Conservation (phyloP, 2,329 filamentous ascomycete species). For the Colletotrichum sp. region DNA sequence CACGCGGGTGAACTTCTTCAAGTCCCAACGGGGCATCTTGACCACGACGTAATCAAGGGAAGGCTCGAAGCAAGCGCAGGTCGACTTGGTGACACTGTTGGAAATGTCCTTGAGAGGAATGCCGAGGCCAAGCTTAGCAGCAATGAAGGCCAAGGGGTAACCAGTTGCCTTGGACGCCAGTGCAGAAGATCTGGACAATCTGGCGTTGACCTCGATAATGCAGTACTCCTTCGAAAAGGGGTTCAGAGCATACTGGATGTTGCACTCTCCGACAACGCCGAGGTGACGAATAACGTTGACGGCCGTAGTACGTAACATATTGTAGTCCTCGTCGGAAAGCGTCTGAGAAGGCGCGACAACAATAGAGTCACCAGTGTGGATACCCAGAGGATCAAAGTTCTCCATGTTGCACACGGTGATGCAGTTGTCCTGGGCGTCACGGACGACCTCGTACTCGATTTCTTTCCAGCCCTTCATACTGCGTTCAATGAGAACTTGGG, state of each 20-base stretch:
- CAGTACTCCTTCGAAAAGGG: conserved; percentile 96
- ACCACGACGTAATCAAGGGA: conserved; percentile 98
- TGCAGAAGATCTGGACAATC: conserved; percentile 93
- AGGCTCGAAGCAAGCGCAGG: conserved; percentile 97
- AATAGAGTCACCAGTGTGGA: conserved; percentile 97
- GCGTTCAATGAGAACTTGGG: conserved; percentile 94
- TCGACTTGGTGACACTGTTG: conserved; percentile 94
- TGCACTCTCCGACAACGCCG: conserved; percentile 97
- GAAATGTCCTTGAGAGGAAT: conserved; percentile 96
- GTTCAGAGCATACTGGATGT: conserved; percentile 98
- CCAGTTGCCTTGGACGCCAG: conserved; percentile 96
- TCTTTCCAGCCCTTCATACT: conserved; percentile 99
- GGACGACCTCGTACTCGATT: conserved; percentile 98
- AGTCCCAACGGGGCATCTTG: conserved; percentile 98
- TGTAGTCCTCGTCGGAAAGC: conserved; percentile 96
- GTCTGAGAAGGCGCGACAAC: conserved; percentile 98
- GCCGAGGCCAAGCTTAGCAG: conserved; percentile 92
- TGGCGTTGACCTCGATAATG: conserved; percentile 98
- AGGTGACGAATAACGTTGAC: conserved; percentile 97
- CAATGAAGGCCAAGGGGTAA: conserved; percentile 94
- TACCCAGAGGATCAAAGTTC: conserved; percentile 98
- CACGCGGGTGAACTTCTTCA: conserved; percentile 98
- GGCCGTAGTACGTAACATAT: conserved; percentile 96
- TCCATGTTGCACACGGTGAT: conserved; percentile 99
- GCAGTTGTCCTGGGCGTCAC: conserved; percentile 95